Percentiles rank a stretch among this genome's conserved stretches.
phyloP scores from a whole-genome alignment of 805 yeast genomes.

The Soucietia sequanensis region DNA sequence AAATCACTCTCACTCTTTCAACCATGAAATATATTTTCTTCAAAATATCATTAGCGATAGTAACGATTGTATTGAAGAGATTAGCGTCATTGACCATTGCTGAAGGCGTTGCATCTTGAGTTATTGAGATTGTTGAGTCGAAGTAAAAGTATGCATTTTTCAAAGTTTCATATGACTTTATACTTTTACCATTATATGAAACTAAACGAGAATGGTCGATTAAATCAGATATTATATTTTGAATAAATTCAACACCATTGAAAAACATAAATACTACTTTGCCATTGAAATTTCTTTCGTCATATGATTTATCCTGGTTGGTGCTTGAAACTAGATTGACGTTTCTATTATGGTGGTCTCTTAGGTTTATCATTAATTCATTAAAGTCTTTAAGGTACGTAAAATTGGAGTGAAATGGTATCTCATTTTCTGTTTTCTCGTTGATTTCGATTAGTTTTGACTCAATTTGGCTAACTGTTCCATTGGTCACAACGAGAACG shows the following conservation, averaged over 20 bases:
- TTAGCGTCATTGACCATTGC: slow-evolving; percentile 11
- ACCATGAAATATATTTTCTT: slow-evolving; percentile 33
- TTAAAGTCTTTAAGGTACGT: slow-evolving; percentile 25
- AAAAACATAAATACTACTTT: slow-evolving; percentile 38
- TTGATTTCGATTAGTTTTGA: slow-evolving; percentile 22
- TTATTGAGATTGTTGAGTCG: slow-evolving; percentile 23
- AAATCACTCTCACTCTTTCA: slow-evolving; percentile 28
- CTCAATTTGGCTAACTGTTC: slow-evolving; percentile 29
- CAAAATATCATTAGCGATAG: slow-evolving; percentile 33
- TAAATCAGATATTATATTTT: slow-evolving; percentile 26
- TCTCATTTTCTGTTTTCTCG: slow-evolving; percentile 13
- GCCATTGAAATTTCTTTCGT: slow-evolving; percentile 17
- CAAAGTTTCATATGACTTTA: slow-evolving; percentile 9
- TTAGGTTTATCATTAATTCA: slow-evolving; percentile 17
- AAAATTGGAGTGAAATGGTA: slow-evolving; percentile 19
- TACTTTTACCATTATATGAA: not conserved
- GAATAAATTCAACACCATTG: slow-evolving; percentile 31
- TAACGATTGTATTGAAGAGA: slow-evolving; percentile 26
- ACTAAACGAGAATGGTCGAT: slow-evolving; percentile 24
- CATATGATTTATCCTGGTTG: not conserved
- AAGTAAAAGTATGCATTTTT: slow-evolving; percentile 33
- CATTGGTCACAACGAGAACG: slow-evolving; percentile 35
- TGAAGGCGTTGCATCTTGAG: slow-evolving; percentile 1
- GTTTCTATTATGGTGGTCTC: slow-evolving; percentile 3
- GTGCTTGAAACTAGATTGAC: slow-evolving; percentile 1